These are phyloP conservation scores for Colletotrichum camelliae DNA, from an alignment of 2,329 filamentous ascomycete genomes.

Conservation along the genomic window DNA sequence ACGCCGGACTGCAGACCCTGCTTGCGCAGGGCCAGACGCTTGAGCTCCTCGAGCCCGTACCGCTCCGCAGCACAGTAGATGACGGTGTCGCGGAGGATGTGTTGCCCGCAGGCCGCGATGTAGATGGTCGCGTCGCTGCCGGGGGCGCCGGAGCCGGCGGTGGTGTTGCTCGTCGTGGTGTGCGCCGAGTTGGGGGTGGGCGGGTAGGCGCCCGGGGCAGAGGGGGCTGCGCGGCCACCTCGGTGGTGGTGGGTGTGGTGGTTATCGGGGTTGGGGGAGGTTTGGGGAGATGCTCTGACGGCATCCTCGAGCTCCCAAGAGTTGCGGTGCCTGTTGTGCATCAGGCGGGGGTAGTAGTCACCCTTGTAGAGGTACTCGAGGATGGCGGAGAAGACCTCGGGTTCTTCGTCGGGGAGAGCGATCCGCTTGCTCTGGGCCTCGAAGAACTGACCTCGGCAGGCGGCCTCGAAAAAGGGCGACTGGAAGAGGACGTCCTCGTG, in stretches of 20 bases:
- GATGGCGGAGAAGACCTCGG: conserved; percentile 90
- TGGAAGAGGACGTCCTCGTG: conserved; percentile 90
- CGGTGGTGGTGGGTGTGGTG: conserved; percentile 24
- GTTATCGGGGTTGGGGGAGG: conserved; percentile 56
- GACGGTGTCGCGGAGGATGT: conserved; percentile 89
- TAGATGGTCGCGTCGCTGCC: conserved; percentile 79
- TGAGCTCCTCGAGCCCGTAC: conserved; percentile 91
- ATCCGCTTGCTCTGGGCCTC: conserved; percentile 79
- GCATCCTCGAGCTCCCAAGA: conserved; percentile 88
- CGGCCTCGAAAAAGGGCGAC: conserved; percentile 82
- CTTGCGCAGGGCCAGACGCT: conserved; percentile 89
- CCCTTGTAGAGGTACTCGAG: conserved; percentile 98
- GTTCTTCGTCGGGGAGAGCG: conserved; percentile 78
- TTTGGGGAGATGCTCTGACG: conserved; percentile 48
- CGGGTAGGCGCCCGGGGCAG: conserved; percentile 30
- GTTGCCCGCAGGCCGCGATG: conserved; percentile 74
- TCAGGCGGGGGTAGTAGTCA: conserved; percentile 89
- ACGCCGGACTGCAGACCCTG: conserved; percentile 93
- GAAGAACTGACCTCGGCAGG: conserved; percentile 71
- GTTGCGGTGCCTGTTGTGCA: conserved; percentile 85
- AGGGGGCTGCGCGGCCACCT: conserved; percentile 48
- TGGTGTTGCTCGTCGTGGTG: conserved; percentile 66
- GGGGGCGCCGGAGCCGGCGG: conserved; percentile 50
- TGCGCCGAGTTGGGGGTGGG: conserved; percentile 46
- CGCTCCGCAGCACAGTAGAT: conserved; percentile 92